Conservation (phyloP, 2,329 filamentous ascomycete species). For the Neofusicoccum laricinum region DNA sequence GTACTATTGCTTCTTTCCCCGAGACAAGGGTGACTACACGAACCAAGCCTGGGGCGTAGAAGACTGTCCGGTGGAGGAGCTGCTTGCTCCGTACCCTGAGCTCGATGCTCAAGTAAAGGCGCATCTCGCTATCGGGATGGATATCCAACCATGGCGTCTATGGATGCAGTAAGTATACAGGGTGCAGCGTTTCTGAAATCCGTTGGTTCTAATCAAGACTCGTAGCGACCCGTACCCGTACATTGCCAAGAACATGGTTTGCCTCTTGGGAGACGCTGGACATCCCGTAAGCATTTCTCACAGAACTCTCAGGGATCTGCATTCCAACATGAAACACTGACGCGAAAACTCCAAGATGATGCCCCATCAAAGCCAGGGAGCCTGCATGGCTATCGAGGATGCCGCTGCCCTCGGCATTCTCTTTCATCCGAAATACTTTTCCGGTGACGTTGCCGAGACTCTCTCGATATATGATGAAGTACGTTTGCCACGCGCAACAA, state of each 20-base stretch:
- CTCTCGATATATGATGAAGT: slow-evolving; percentile 36
- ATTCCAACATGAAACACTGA: no score
- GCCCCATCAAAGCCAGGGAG: slow-evolving; percentile 67
- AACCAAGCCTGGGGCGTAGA: slow-evolving; percentile 25
- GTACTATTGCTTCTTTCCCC: slow-evolving; percentile 69
- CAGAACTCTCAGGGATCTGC: neutral
- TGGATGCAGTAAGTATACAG: slow-evolving; percentile 64
- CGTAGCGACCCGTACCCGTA: neutral
- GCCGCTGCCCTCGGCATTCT: slow-evolving; percentile 61
- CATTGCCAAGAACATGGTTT: slow-evolving; percentile 36
- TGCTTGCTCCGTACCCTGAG: slow-evolving; percentile 59
- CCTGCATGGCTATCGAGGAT: slow-evolving; percentile 68
- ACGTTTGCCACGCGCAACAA: slow-evolving; percentile 36
- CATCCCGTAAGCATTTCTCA: neutral
- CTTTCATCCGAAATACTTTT: slow-evolving; percentile 50
- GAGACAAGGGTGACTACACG: slow-evolving; percentile 54
- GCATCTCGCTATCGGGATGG: slow-evolving; percentile 59
- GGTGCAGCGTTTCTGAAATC: neutral
- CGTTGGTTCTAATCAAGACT: neutral
- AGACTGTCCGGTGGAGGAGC: slow-evolving; percentile 43
- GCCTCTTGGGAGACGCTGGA: slow-evolving; percentile 63
- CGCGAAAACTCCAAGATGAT: slow-evolving; percentile 48
- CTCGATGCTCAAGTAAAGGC: slow-evolving; percentile 57
- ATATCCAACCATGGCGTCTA: slow-evolving; percentile 65
- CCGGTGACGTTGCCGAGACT: slow-evolving; percentile 30